phyloP scores from a whole-genome alignment of 2,329 filamentous ascomycete genomes.

The Fusarium sp. region DNA sequence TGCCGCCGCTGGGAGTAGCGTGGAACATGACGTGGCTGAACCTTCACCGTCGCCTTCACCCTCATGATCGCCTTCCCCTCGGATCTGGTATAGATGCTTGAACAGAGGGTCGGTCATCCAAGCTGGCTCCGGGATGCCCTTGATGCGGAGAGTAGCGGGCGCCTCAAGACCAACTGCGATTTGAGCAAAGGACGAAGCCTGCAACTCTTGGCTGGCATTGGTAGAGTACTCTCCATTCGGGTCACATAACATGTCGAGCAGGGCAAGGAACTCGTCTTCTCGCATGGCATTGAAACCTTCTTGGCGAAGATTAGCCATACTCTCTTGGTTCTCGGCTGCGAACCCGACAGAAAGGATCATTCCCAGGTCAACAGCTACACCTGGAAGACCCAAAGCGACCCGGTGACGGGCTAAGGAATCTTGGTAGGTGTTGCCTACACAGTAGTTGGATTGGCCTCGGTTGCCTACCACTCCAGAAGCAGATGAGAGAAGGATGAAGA shows the following conservation, averaged over 20 bases:
- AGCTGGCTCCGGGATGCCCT: neutral
- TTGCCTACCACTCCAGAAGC: constrained; percentile 63
- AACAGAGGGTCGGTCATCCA: constrained; percentile 1
- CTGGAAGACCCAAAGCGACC: neutral
- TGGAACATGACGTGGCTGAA: neutral
- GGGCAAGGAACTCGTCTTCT: constrained; percentile 2
- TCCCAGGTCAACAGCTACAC: constrained; percentile 63
- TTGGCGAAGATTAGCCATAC: neutral
- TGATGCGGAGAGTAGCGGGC: neutral
- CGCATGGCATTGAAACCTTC: neutral
- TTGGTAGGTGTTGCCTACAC: constrained; percentile 54
- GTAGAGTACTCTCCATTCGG: neutral
- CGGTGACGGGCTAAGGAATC: constrained; percentile 7
- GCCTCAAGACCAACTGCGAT: constrained; percentile 2
- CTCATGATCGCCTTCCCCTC: neutral
- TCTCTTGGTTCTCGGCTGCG: constrained; percentile 56
- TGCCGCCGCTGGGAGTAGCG: neutral
- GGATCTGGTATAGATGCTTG: neutral
- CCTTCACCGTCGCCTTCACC: neutral
- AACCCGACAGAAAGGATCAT: constrained; percentile 62
- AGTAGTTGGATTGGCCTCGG: constrained; percentile 63
- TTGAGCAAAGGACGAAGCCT: neutral
- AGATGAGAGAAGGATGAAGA: constrained; percentile 66
- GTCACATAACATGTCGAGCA: constrained; percentile 1
- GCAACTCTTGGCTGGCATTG: neutral